These are phyloP conservation scores for Talaromyces sp. DNA, from an alignment of 2,329 filamentous ascomycete genomes.

Conservation along the genomic window DNA sequence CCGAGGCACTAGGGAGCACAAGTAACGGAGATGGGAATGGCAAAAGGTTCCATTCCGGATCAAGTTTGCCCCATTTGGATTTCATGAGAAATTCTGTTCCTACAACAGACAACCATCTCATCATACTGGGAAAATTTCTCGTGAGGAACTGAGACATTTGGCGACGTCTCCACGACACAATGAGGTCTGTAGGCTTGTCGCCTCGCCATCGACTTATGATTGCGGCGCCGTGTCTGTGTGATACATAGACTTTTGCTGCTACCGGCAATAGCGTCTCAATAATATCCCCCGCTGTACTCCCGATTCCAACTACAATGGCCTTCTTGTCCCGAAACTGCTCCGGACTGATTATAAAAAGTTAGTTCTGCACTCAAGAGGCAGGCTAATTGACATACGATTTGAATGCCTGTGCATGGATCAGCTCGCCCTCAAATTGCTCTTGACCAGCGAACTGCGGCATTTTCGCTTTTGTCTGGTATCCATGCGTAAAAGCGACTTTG, in stretches of 20 bases:
- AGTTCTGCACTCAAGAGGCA: not conserved
- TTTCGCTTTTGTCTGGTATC: constrained; percentile 35
- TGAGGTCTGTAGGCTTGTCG: constrained; percentile 27
- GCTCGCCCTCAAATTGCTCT: constrained; percentile 38
- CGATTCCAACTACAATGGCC: not conserved
- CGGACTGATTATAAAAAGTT: not conserved
- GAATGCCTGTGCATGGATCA: constrained; percentile 36
- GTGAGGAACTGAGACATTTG: constrained; percentile 23
- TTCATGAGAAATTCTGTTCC: constrained; percentile 18
- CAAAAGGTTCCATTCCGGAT: constrained; percentile 1
- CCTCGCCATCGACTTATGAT: not conserved
- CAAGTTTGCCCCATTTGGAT: constrained; percentile 25
- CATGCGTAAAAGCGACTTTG: constrained; percentile 37
- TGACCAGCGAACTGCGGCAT: constrained; percentile 37
- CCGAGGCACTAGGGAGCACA: constrained; percentile 24
- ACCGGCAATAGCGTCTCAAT: not conserved
- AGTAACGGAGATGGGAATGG: not conserved
- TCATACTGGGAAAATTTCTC: constrained; percentile 36
- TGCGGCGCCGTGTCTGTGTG: not conserved
- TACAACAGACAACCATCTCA: constrained; percentile 30
- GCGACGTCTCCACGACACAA: constrained; percentile 35
- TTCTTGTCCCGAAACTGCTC: not conserved
- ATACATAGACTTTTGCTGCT: not conserved
- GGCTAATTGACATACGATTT: not conserved
- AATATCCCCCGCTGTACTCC: not conserved